Evolutionary conservation across 371 early-diverging fungal genomes (phyloP).

Genomic region (Phascolomyces articulosus): DNA sequence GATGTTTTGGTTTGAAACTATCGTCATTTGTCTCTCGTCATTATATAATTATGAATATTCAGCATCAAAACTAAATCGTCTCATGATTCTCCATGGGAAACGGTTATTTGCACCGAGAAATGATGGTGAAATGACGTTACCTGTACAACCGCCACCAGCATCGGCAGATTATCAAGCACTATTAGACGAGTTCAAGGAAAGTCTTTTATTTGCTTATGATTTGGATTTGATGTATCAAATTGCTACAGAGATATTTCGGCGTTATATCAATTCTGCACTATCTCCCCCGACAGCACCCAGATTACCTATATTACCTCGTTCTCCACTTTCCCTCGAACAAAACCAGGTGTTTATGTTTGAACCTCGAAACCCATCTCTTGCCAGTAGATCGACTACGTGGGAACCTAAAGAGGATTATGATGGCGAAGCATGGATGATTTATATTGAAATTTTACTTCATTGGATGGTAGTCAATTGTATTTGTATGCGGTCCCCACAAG

Average conservation of each 20-base stretch:
- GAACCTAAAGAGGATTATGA: background rate
- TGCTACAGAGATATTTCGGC: slow-evolving; percentile 32
- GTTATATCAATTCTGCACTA: slow-evolving; percentile 20
- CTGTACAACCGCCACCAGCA: background rate
- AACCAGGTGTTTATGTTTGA: slow-evolving; percentile 30
- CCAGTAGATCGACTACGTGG: background rate
- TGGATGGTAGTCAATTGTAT: slow-evolving; percentile 48
- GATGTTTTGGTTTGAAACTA: slow-evolving; percentile 57
- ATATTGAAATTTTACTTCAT: slow-evolving; percentile 43
- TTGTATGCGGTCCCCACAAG: slow-evolving; percentile 16
- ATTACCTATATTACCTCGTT: slow-evolving; percentile 23
- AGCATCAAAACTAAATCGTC: slow-evolving; percentile 47
- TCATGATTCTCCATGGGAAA: slow-evolving; percentile 21
- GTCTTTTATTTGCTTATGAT: slow-evolving; percentile 30
- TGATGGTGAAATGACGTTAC: background rate
- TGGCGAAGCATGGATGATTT: slow-evolving; percentile 38
- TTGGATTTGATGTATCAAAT: slow-evolving; percentile 41
- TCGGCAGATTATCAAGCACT: slow-evolving; percentile 14
- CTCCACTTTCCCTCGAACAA: slow-evolving; percentile 9
- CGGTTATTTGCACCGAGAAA: slow-evolving; percentile 11
- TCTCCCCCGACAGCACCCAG: slow-evolving; percentile 18
- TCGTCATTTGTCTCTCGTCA: slow-evolving; percentile 52
- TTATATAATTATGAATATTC: slow-evolving; percentile 60
- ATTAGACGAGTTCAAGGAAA: slow-evolving; percentile 25
- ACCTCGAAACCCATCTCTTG: background rate